Conservation (phyloP, 2,329 filamentous ascomycete species). For the Aspergillus novofumigatus region DNA sequence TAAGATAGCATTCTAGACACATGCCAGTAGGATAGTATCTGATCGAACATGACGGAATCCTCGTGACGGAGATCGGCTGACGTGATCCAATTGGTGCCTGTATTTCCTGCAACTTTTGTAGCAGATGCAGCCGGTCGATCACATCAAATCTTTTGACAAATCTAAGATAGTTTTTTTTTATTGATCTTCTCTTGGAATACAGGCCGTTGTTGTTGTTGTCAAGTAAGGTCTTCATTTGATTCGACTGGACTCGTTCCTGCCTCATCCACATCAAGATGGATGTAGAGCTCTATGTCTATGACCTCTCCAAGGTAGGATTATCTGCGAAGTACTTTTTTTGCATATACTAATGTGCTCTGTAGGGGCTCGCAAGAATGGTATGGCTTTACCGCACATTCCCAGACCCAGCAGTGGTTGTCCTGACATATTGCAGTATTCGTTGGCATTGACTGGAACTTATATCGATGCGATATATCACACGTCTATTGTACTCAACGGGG, state of each 20-base stretch:
- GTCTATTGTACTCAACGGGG: conserved; percentile 75
- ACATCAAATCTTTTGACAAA: neutral
- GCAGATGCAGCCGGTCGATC: neutral
- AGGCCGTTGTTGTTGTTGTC: neutral
- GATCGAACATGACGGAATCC: conserved; percentile 11
- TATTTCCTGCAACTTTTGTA: neutral
- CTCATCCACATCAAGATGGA: conserved; percentile 53
- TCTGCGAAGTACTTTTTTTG: neutral
- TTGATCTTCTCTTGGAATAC: neutral
- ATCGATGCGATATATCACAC: conserved; percentile 97
- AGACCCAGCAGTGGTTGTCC: conserved; percentile 1
- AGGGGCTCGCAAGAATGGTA: conserved; percentile 55
- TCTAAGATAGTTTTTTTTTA: neutral
- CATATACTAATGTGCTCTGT: conserved; percentile 16
- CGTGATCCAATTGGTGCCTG: conserved; percentile 25
- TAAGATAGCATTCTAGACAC: neutral
- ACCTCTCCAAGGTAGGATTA: conserved; percentile 57
- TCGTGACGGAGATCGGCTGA: conserved; percentile 19
- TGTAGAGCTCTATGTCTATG: conserved; percentile 73
- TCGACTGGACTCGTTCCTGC: neutral
- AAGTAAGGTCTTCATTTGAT: neutral
- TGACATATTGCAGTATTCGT: conserved; percentile 46
- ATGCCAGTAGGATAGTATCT: conserved; percentile 1
- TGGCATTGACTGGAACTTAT: conserved; percentile 59
- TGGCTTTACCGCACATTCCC: conserved; percentile 10